Evolutionary conservation across 139 green algal species (phyloP).

Genomic region (Micractinium conductrix): DNA sequence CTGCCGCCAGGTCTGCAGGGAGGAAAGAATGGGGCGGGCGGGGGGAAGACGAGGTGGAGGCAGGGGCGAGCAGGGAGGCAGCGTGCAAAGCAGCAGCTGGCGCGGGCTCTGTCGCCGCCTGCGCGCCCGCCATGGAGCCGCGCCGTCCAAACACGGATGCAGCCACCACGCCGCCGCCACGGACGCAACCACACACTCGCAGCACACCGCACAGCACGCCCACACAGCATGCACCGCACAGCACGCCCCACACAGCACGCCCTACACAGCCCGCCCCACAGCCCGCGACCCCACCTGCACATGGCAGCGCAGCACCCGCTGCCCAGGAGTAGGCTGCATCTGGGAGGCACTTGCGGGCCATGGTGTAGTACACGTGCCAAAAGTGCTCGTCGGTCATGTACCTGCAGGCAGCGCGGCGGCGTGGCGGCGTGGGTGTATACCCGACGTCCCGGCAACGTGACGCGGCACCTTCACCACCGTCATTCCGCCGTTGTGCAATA

Average conservation of each 20-base stretch:
- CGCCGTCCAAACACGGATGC: too few species aligned
- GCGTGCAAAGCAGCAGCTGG: neutral
- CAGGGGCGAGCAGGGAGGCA: neutral
- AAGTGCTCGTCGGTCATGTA: conserved; percentile 82
- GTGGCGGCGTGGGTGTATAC: neutral
- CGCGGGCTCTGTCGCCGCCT: too few species aligned
- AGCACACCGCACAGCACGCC: too few species aligned
- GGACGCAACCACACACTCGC: too few species aligned
- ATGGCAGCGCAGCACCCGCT: conserved; percentile 25
- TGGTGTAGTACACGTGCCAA: conserved; percentile 85
- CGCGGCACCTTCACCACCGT: too few species aligned
- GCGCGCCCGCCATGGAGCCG: too few species aligned
- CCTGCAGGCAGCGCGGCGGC: conserved; percentile 41
- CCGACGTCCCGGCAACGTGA: neutral
- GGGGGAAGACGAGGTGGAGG: neutral
- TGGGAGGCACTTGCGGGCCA: conserved; percentile 55
- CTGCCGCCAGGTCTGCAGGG: neutral
- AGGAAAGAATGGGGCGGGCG: neutral
- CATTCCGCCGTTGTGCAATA: too few species aligned
- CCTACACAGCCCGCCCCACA: neutral
- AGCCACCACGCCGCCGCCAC: too few species aligned
- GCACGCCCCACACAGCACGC: neutral
- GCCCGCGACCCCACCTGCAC: neutral
- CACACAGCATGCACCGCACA: too few species aligned
- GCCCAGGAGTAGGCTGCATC: conserved; percentile 33